Conservation (phyloP, 2,329 filamentous ascomycete genomes). For the Lizonia empirigonia region DNA sequence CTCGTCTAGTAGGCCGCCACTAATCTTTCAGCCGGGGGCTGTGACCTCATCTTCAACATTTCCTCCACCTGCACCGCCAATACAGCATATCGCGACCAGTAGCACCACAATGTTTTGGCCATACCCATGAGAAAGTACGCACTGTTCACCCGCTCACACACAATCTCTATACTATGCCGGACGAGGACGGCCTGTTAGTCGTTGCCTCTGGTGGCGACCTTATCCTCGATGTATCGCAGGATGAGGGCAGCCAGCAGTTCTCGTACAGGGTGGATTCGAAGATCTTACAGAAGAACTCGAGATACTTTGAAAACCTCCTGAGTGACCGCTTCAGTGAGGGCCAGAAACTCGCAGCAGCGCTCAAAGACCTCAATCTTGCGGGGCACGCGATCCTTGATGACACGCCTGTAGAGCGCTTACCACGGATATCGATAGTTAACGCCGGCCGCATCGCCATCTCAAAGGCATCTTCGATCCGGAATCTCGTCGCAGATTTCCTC, state of each 20-base stretch:
- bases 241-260: conserved; percentile 61
- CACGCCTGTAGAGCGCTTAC: conserved; percentile 60
- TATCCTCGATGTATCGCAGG: conserved; percentile 69
- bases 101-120: conserved; percentile 55
- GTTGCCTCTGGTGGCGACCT: conserved; percentile 67
- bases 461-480: conserved; percentile 62
- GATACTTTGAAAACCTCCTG: conserved; percentile 72
- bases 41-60: conserved; percentile 8
- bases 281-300: conserved; percentile 65
- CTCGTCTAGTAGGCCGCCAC: not conserved
- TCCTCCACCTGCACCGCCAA: not conserved
- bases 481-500: conserved; percentile 70
- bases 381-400: conserved; percentile 56
- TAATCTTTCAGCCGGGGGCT: too few species aligned
- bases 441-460: conserved; percentile 74
- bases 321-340: conserved; percentile 70
- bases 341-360: conserved; percentile 57
- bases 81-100: conserved; percentile 2
- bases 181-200: conserved; percentile 50
- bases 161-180: conserved; percentile 28
- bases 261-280: conserved; percentile 66
- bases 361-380: conserved; percentile 57
- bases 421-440: conserved; percentile 67
- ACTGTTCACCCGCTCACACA: conserved; percentile 12
- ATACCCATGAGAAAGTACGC: conserved; percentile 52